Percentiles rank a stretch among this genome's conserved stretches.
Conservation (phyloP, 768 basidiomycete genomes). For the Lentinula edodes region DNA sequence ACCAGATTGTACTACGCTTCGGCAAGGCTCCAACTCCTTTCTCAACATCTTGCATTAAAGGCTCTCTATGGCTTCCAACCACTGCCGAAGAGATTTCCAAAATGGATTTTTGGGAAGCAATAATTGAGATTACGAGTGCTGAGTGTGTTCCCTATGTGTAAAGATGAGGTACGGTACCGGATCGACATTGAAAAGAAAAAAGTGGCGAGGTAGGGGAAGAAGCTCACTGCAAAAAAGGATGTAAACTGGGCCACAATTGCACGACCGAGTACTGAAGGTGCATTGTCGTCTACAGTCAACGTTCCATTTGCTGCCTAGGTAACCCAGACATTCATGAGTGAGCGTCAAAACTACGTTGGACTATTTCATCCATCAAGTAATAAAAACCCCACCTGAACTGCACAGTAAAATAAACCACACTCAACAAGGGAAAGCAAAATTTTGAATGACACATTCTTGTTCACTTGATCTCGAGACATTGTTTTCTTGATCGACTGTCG, state of each 20-base stretch:
- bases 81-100: background rate
- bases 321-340: background rate
- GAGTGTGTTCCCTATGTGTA: background rate
- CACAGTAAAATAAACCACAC: background rate
- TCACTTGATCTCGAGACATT: background rate
- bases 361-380: background rate
- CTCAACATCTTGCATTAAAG: background rate
- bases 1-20: background rate
- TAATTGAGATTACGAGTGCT: background rate
- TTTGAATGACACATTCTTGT: background rate
- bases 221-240: background rate
- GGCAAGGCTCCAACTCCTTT: background rate
- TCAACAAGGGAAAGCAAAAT: background rate
- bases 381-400: background rate
- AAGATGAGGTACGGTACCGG: too few relatives aligned
- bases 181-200: too few relatives aligned
- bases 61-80: background rate
- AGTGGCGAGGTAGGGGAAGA: background rate
- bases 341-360: background rate
- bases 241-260: background rate
- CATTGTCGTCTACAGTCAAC: background rate
- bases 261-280: background rate
- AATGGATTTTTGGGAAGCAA: background rate
- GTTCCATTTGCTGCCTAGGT: background rate
- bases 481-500: slow-evolving; percentile 1